These are phyloP conservation scores for Ocimum tenuiflorum DNA, from an alignment of 257 asterid species.

Conservation along the genomic window DNA sequence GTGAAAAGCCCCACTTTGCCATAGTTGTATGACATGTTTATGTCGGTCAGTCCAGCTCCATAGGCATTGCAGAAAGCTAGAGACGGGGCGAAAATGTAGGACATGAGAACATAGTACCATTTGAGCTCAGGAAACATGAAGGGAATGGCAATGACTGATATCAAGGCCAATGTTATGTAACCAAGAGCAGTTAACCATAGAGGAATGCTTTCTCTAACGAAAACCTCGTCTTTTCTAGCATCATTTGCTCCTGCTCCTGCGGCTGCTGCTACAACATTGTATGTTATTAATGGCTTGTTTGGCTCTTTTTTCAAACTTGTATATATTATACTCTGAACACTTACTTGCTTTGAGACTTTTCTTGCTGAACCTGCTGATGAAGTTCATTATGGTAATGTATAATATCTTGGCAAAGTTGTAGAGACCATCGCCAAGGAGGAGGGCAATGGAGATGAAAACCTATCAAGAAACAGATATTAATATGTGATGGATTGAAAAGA, in stretches of 20 bases:
- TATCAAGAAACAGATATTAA: conserved; percentile 15
- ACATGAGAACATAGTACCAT: conserved; percentile 67
- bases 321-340: neutral
- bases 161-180: conserved; percentile 7
- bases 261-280: neutral
- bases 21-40: conserved; percentile 80
- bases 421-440: conserved; percentile 82
- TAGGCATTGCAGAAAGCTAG: conserved; percentile 87
- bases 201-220: conserved; percentile 29
- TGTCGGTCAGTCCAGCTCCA: conserved; percentile 76
- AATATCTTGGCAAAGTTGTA: conserved; percentile 63
- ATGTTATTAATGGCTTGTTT: too few species aligned
- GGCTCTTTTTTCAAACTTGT: neutral
- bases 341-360: conserved; percentile 35
- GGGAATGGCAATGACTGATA: conserved; percentile 54
- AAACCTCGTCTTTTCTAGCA: conserved; percentile 12
- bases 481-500: neutral
- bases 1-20: conserved; percentile 80
- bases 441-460: conserved; percentile 80
- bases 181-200: conserved; percentile 28
- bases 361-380: conserved; percentile 21
- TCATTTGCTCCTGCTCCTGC: neutral
- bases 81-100: conserved; percentile 71
- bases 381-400: conserved; percentile 29
- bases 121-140: conserved; percentile 59